A percentile compares a stretch with the other conserved stretches of the same genome.
phyloP scores from a whole-genome alignment of 345 rosid species.

The Citrus cavaleriei region DNA sequence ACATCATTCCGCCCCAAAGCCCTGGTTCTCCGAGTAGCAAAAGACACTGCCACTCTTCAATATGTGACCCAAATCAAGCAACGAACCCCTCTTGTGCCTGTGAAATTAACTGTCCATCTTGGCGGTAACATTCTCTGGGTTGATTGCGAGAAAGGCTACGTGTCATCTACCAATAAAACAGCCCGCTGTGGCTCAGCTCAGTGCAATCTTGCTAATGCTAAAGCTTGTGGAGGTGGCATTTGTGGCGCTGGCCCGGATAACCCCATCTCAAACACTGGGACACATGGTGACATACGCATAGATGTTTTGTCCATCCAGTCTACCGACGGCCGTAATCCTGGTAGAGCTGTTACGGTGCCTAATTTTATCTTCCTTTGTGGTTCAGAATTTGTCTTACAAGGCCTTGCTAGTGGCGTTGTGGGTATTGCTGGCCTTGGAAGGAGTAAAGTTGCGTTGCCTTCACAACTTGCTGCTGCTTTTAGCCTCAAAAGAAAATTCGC shows the following conservation, averaged over 20 bases:
- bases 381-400: slow-evolving; percentile 4
- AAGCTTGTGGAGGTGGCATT: slow-evolving; percentile 22
- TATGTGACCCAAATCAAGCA: slow-evolving; percentile 14
- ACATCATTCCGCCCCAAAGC: slow-evolving; percentile 17
- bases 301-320: slow-evolving; percentile 24
- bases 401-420: slow-evolving; percentile 16
- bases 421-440: slow-evolving; percentile 27
- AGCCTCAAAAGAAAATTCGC: slow-evolving; percentile 19
- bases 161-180: slow-evolving; percentile 25
- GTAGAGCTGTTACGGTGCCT: slow-evolving; percentile 16
- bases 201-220: slow-evolving; percentile 16
- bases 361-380: slow-evolving; percentile 15
- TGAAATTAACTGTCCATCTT: slow-evolving; percentile 27
- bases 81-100: slow-evolving; percentile 21
- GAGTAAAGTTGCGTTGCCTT: slow-evolving; percentile 2
- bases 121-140: slow-evolving; percentile 37
- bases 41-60: slow-evolving; percentile 22
- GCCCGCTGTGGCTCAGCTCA: slow-evolving; percentile 22
- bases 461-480: slow-evolving; percentile 19
- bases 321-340: slow-evolving; percentile 27
- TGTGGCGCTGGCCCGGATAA: slow-evolving; percentile 25
- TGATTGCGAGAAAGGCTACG: slow-evolving; percentile 26
- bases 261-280: slow-evolving; percentile 4
- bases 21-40: slow-evolving; percentile 20
- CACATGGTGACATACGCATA: slow-evolving; percentile 18